These are phyloP conservation scores for Venturia asperata DNA, from an alignment of 2,329 filamentous ascomycete genomes.

Conservation along the genomic window DNA sequence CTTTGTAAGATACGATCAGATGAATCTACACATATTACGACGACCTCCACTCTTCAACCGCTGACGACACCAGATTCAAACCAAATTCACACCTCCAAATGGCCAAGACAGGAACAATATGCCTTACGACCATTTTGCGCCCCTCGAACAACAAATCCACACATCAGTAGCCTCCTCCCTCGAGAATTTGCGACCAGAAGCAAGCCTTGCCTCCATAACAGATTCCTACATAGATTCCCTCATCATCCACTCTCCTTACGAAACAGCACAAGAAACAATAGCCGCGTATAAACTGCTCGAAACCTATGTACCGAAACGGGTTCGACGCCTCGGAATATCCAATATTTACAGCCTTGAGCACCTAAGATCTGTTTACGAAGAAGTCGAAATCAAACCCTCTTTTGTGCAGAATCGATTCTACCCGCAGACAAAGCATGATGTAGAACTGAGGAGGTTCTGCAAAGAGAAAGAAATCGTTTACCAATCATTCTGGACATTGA, in stretches of 20 bases:
- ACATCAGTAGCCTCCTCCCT: slow-evolving; percentile 62
- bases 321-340: slow-evolving; percentile 66
- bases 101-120: slow-evolving; percentile 55
- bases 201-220: slow-evolving; percentile 32
- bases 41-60: neutral
- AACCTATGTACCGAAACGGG: slow-evolving; percentile 55
- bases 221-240: slow-evolving; percentile 50
- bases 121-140: slow-evolving; percentile 55
- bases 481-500: slow-evolving; percentile 56
- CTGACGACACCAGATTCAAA: slow-evolving; percentile 58
- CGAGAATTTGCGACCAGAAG: slow-evolving; percentile 45
- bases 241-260: slow-evolving; percentile 52
- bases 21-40: neutral
- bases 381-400: slow-evolving; percentile 45
- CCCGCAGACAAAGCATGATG: slow-evolving; percentile 52
- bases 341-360: slow-evolving; percentile 55
- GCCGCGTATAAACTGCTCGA: slow-evolving; percentile 61
- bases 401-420: slow-evolving; percentile 75
- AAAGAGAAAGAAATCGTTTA: slow-evolving; percentile 47
- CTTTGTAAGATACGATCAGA: neutral
- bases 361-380: slow-evolving; percentile 47
- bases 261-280: slow-evolving; percentile 46
- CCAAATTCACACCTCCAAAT: slow-evolving; percentile 65
- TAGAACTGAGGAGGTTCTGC: slow-evolving; percentile 51
- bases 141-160: slow-evolving; percentile 58